Evolutionary conservation across 805 yeast genomes (phyloP).

Genomic region (Sugiyamaella marilandica): DNA sequence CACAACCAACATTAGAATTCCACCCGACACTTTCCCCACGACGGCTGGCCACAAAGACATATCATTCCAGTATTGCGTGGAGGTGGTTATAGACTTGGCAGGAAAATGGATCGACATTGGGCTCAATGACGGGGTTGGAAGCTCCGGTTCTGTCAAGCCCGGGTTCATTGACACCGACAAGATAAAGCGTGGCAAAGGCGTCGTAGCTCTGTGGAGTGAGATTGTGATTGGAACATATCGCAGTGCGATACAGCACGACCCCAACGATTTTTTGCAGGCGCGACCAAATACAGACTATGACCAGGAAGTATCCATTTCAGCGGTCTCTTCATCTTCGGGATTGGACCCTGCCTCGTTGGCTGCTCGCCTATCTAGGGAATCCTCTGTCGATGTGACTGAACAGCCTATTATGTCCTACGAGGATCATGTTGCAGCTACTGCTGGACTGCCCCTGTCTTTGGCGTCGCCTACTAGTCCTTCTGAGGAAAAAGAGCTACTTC

Average conservation of each 20-base stretch:
- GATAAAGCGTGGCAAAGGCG: slow-evolving; percentile 68
- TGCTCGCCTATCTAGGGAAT: background rate
- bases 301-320: background rate
- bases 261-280: background rate
- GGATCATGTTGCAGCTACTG: background rate
- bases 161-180: slow-evolving; percentile 72
- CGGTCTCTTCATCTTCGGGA: background rate
- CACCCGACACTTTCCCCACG: slow-evolving; percentile 83
- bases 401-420: slow-evolving; percentile 1
- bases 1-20: slow-evolving; percentile 62
- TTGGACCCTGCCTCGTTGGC: background rate
- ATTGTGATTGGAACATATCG: slow-evolving; percentile 77
- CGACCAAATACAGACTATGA: background rate
- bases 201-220: slow-evolving; percentile 75
- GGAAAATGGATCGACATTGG: slow-evolving; percentile 41
- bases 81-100: slow-evolving; percentile 74
- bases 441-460: background rate
- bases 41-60: slow-evolving; percentile 66
- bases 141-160: slow-evolving; percentile 12
- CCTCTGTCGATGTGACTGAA: background rate
- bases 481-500: slow-evolving; percentile 53
- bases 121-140: background rate
- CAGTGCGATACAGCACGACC: background rate
- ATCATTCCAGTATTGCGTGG: slow-evolving; percentile 79
- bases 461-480: background rate